Conservation (phyloP, 2,329 filamentous ascomycete genomes). For the Parascedosporium putredinis region DNA sequence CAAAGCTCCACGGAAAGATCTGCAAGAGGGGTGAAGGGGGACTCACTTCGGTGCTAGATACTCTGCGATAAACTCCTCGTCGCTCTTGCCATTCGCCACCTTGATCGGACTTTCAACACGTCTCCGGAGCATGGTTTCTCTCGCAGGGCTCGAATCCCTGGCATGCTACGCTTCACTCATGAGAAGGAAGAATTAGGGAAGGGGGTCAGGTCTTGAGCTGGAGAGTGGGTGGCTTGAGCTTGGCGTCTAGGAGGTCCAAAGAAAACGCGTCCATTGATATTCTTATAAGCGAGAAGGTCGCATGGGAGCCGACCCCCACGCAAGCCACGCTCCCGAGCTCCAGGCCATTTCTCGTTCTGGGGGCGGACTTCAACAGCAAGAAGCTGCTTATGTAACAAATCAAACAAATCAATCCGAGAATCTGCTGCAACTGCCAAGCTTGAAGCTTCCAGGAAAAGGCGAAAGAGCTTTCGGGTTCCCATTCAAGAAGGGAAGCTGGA, state of each 20-base stretch:
- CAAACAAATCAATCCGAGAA: neutral
- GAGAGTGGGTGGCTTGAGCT: neutral
- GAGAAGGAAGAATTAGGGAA: neutral
- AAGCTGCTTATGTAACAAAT: neutral
- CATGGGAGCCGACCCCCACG: no score
- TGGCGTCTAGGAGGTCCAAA: neutral
- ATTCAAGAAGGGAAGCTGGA: neutral
- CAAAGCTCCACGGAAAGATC: no score
- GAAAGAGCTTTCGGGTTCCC: neutral
- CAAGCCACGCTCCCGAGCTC: no score
- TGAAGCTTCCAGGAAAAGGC: no score
- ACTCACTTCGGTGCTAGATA: slow-evolving; percentile 38
- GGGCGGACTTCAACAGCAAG: no score
- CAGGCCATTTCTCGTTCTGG: no score
- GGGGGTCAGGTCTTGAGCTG: neutral
- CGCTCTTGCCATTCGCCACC: slow-evolving; percentile 33
- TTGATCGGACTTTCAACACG: slow-evolving; percentile 29
- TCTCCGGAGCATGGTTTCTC: neutral
- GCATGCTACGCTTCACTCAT: no score
- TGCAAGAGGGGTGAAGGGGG: neutral
- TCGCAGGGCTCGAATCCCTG: neutral
- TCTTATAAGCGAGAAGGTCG: neutral
- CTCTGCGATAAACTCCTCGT: slow-evolving; percentile 36
- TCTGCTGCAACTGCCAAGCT: neutral
- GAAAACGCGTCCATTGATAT: neutral